These are phyloP conservation scores for Mixia osmundae DNA, from an alignment of 1,284 basidiomycete species.

Conservation along the genomic window DNA sequence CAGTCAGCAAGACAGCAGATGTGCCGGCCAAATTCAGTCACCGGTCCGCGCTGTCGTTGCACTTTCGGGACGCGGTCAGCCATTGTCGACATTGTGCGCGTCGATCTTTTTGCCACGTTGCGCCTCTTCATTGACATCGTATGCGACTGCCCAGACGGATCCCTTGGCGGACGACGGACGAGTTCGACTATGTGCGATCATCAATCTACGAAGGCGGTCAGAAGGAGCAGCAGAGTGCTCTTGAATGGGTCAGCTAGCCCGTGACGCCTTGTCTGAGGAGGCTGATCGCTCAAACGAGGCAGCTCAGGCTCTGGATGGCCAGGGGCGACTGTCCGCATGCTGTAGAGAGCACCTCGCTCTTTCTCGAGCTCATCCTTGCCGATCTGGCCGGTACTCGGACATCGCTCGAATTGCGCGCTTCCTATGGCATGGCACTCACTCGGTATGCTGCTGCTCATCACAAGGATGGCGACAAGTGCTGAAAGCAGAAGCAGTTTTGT, in stretches of 20 bases:
- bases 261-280: neutral
- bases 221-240: neutral
- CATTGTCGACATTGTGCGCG: too few relatives aligned
- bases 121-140: too few relatives aligned
- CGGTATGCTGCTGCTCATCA: conserved; percentile 21
- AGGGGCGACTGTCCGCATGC: conserved; percentile 15
- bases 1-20: too few relatives aligned
- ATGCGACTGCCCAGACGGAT: too few relatives aligned
- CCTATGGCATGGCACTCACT: conserved; percentile 42
- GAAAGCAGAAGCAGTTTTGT: conserved; percentile 32
- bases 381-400: conserved; percentile 6
- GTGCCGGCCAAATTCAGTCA: too few relatives aligned
- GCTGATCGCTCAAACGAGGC: neutral
- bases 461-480: neutral
- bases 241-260: neutral
- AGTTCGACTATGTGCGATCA: neutral
- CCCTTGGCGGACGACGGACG: neutral
- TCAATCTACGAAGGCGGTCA: neutral
- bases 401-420: conserved; percentile 25
- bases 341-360: conserved; percentile 13
- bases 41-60: too few relatives aligned
- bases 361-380: conserved; percentile 12
- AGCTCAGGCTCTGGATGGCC: conserved; percentile 16
- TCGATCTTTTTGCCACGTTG: too few relatives aligned
- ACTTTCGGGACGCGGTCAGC: too few relatives aligned